Evolutionary conservation across 495 filamentous ascomycete genomes (phyloP), one percentile per base, ranked within the genome.

Genomic region (Aspergillus egyptiacus): DNA sequence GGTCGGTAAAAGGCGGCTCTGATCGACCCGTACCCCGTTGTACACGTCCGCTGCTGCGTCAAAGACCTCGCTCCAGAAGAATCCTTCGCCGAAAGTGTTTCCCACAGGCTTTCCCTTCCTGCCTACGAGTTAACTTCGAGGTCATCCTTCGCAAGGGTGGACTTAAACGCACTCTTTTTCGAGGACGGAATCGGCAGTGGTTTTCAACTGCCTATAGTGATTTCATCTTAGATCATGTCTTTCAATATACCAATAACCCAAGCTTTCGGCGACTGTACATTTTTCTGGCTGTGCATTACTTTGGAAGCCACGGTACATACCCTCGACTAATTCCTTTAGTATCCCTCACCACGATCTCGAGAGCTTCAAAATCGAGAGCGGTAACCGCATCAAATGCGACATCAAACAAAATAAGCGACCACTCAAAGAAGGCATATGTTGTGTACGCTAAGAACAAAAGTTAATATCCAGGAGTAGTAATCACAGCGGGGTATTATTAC

Each of bases 301-400:
- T 86, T 55, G 94, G 94, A 78, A 97, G 89, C 89, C 88, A 87
- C 67, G 83, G 81, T 77, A 97, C 94, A 83, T 99, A 99, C 94
- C 93, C 94, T 90, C 91, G 93, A 72, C 86, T 91, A 60, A 83
- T 69, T 43, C 93, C 91, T 68, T 90, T 90, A 32, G 88, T 75
- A 74, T 99, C 93, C 66, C 79, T 85, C 48, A 99, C 75, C 59
- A 90, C 80, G 53, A 99, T 67, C 63, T 99, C 91, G 62, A 99
- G 85, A 19, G 81, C 82, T 32, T 84, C 79, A 72, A 97, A 99
- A 66, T 99, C 93, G 46, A 96, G 69, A n/a, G 87, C 87, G 8
- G 93, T 97, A 46, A 97, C 85, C 28, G 94, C 90, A 72, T 99
- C 93, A 67, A 97, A 99, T 13, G 78, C 91, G 38, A 99, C 88